These are phyloP conservation scores for Trichoderma hamatum DNA, from an alignment of 2,329 filamentous ascomycete species.

Conservation along the genomic window DNA sequence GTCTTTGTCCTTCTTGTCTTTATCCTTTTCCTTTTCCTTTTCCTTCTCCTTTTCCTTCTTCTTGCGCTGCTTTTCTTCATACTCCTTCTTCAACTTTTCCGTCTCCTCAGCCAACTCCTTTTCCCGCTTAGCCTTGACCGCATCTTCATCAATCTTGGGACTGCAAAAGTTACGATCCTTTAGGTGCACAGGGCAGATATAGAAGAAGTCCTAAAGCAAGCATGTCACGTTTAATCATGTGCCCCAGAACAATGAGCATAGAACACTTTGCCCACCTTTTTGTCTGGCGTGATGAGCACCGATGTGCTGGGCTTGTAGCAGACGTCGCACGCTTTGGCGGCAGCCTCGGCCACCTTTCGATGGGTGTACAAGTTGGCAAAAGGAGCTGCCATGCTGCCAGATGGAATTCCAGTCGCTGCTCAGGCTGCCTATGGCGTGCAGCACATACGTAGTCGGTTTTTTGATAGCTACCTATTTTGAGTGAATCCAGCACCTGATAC, in stretches of 20 bases:
- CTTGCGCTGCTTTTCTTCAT: slow-evolving; percentile 70
- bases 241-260: neutral
- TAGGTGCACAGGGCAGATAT: slow-evolving; percentile 80
- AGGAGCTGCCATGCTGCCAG: slow-evolving; percentile 30
- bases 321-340: slow-evolving; percentile 82
- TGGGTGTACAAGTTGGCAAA: slow-evolving; percentile 83
- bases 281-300: slow-evolving; percentile 86
- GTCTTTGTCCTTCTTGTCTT: slow-evolving; percentile 48
- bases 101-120: slow-evolving; percentile 67
- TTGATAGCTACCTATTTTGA: neutral
- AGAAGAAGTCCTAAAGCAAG: slow-evolving; percentile 76
- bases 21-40: slow-evolving; percentile 51
- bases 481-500: neutral
- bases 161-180: slow-evolving; percentile 81
- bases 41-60: slow-evolving; percentile 70
- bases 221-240: slow-evolving; percentile 9
- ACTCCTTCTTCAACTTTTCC: slow-evolving; percentile 71
- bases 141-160: slow-evolving; percentile 70
- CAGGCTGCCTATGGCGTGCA: neutral
- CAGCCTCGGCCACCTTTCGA: slow-evolving; percentile 82
- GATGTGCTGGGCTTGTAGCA: slow-evolving; percentile 88
- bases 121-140: slow-evolving; percentile 62
- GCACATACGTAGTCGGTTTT: neutral
- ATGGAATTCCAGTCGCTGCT: neutral
- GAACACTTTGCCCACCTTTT: slow-evolving; percentile 62